Percentiles rank a stretch among this genome's conserved stretches.
phyloP scores from a whole-genome alignment of 2,329 filamentous ascomycete species.

The Cercospora sesami region DNA sequence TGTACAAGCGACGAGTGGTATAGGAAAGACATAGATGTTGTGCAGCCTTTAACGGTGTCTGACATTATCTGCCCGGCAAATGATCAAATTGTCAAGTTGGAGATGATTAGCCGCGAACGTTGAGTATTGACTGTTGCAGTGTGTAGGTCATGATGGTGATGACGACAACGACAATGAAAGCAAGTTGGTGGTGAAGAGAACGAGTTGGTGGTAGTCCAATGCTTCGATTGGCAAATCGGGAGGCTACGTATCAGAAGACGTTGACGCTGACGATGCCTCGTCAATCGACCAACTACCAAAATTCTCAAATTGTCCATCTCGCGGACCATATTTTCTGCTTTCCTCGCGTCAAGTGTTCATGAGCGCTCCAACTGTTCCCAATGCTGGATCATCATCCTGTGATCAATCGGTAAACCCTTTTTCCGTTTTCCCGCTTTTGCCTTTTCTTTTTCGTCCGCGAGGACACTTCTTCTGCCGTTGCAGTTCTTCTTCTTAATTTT shows the following conservation, averaged over 20 bases:
- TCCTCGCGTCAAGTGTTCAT: background rate
- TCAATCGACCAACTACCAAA: background rate
- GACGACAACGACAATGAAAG: background rate
- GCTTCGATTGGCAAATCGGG: background rate
- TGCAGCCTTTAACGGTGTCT: background rate
- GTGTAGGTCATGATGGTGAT: background rate
- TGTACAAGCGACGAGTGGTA: background rate
- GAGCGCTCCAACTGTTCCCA: background rate
- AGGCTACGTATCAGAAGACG: background rate
- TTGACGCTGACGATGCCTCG: background rate
- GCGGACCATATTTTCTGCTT: background rate
- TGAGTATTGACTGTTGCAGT: background rate
- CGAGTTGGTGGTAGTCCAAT: background rate
- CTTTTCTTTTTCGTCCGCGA: slow-evolving; percentile 16
- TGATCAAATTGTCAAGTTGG: background rate
- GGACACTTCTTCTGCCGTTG: slow-evolving; percentile 8
- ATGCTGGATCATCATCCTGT: background rate
- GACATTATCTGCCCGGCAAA: background rate
- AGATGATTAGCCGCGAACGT: background rate
- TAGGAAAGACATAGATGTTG: background rate
- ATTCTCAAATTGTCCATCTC: background rate
- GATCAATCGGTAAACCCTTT: background rate
- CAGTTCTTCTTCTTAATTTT: background rate
- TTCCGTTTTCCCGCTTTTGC: slow-evolving; percentile 1
- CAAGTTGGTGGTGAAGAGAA: background rate